phyloP scores from a whole-genome alignment of 768 basidiomycete genomes.

The Hygrocybe coccinea region DNA sequence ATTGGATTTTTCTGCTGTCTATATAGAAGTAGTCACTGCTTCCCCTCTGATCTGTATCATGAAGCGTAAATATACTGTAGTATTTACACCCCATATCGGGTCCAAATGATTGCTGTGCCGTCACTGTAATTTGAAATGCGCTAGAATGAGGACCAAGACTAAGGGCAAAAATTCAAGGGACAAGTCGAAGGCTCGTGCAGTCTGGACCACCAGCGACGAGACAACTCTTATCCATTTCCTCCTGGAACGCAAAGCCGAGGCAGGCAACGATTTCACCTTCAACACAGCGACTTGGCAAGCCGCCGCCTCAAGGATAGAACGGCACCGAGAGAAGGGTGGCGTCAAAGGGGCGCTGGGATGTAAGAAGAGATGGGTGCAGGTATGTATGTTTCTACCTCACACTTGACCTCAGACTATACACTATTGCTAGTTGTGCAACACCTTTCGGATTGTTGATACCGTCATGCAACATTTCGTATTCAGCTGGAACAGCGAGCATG shows the following conservation, averaged over 20 bases:
- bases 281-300: neutral
- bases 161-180: too few species aligned
- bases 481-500: neutral
- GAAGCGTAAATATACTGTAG: too few species aligned
- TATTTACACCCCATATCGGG: too few species aligned
- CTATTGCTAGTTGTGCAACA: neutral
- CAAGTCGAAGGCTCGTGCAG: neutral
- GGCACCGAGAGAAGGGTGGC: neutral
- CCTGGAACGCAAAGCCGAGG: neutral
- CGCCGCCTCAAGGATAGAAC: neutral
- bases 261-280: neutral
- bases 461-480: neutral
- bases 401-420: neutral
- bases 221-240: neutral
- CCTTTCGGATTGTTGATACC: neutral
- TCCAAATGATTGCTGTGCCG: too few species aligned
- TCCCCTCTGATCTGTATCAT: too few species aligned
- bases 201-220: neutral
- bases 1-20: too few species aligned
- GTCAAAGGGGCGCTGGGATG: neutral
- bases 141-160: too few species aligned
- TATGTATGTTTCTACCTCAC: neutral
- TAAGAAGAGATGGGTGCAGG: neutral
- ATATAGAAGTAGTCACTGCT: too few species aligned
- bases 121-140: too few species aligned